These are phyloP conservation scores for Botryotinia calthae DNA, from an alignment of 2,329 filamentous ascomycete genomes.

Conservation along the genomic window DNA sequence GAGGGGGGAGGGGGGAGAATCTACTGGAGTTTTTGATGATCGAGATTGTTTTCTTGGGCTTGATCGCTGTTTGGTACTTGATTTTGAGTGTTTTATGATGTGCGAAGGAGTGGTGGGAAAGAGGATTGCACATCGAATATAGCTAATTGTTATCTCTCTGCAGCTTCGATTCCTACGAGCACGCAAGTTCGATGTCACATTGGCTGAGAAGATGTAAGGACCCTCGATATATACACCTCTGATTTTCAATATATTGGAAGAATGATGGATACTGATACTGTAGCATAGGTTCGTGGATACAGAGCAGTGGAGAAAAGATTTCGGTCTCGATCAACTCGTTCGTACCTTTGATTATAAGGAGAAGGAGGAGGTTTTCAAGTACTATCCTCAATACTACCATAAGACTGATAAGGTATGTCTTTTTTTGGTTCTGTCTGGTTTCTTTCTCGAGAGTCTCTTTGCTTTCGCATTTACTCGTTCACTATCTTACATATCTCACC, in stretches of 20 bases:
- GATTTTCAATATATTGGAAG: not conserved
- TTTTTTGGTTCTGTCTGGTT: not conserved
- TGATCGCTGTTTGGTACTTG: not conserved
- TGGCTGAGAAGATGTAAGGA: constrained; percentile 81
- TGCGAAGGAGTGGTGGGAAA: not conserved
- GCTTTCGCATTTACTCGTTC: not conserved
- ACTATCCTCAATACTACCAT: constrained; percentile 99
- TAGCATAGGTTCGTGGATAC: constrained; percentile 76
- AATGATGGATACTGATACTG: constrained; percentile 21
- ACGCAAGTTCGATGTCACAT: constrained; percentile 87
- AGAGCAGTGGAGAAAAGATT: constrained; percentile 89
- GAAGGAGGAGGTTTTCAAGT: constrained; percentile 79
- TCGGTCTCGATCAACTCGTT: constrained; percentile 77
- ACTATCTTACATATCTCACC: not conserved
- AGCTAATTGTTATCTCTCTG: constrained; percentile 2
- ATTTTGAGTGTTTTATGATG: not conserved
- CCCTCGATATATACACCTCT: not conserved
- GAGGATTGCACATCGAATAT: too few species aligned
- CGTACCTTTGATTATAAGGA: constrained; percentile 83
- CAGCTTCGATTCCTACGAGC: constrained; percentile 88
- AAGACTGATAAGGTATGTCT: constrained; percentile 77
- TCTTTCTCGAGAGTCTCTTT: not conserved
- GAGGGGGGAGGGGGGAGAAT: not conserved
- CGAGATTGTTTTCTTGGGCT: not conserved
- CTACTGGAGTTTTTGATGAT: not conserved